These are phyloP conservation scores for Fusarium sp. DNA, from an alignment of 2,329 filamentous ascomycete species.

Conservation along the genomic window DNA sequence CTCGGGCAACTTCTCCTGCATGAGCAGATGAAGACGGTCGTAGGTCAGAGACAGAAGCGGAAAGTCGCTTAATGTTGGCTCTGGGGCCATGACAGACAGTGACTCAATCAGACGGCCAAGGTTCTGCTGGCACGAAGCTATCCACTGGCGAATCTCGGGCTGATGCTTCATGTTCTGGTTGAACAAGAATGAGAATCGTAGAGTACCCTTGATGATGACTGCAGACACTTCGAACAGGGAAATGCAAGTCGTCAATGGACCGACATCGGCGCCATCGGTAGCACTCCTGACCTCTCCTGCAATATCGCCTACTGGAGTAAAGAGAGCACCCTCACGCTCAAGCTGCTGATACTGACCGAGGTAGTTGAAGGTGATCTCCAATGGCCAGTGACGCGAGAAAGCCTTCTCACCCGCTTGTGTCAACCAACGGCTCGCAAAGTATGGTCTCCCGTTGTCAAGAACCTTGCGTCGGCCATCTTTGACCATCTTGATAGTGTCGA, in stretches of 20 bases:
- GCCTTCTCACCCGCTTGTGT: slow-evolving; percentile 9
- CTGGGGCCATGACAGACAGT: slow-evolving; percentile 2
- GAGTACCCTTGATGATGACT: slow-evolving; percentile 58
- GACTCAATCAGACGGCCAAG: slow-evolving; percentile 13
- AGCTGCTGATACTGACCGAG: slow-evolving; percentile 50
- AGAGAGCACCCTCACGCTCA: slow-evolving; percentile 45
- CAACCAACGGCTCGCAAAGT: slow-evolving; percentile 41
- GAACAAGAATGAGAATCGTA: slow-evolving; percentile 60
- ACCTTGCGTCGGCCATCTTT: slow-evolving; percentile 38
- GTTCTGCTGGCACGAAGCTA: slow-evolving; percentile 22
- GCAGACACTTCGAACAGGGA: slow-evolving; percentile 63
- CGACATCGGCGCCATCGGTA: slow-evolving; percentile 29
- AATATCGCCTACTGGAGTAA: slow-evolving; percentile 34
- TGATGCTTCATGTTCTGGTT: slow-evolving; percentile 57
- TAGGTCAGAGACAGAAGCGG: slow-evolving; percentile 35
- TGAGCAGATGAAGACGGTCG: slow-evolving; percentile 28
- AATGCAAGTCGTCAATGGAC: slow-evolving; percentile 48
- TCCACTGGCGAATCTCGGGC: slow-evolving; percentile 51
- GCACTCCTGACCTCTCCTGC: slow-evolving; percentile 35
- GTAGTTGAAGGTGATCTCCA: slow-evolving; percentile 49
- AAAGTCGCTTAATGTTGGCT: slow-evolving; percentile 38
- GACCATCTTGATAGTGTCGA: slow-evolving; percentile 36
- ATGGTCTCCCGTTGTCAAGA: slow-evolving; percentile 28
- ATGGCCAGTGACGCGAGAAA: slow-evolving; percentile 39
- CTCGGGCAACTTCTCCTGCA: slow-evolving; percentile 28